Conservation (phyloP, 2,329 filamentous ascomycete genomes). For the Fusarium abutilonis region DNA sequence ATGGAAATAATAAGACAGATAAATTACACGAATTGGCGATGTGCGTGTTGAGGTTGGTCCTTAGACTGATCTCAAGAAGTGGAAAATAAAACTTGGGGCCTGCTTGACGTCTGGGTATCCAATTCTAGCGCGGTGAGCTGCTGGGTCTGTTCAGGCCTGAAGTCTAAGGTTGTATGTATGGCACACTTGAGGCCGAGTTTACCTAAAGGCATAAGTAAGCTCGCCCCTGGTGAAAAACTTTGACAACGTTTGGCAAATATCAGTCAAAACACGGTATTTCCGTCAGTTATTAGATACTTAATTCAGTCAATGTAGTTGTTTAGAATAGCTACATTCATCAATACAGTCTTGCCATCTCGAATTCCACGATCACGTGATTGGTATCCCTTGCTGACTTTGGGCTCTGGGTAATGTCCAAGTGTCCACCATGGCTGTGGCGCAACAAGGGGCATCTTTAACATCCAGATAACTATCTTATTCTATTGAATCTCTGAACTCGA, state of each 20-base stretch:
- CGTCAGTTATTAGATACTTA: background rate
- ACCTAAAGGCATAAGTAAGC: background rate
- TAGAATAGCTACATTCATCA: too few species aligned
- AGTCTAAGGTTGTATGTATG: constrained; percentile 48
- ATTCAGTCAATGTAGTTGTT: too few species aligned
- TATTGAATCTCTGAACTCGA: constrained; percentile 20
- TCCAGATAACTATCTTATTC: constrained; percentile 17
- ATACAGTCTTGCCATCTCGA: background rate
- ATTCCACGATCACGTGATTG: constrained; percentile 21
- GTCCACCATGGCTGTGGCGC: constrained; percentile 44
- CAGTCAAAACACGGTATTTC: background rate
- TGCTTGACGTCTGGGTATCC: constrained; percentile 22
- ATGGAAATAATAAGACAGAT: constrained; percentile 24
- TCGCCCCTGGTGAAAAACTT: background rate
- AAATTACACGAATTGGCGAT: constrained; percentile 35
- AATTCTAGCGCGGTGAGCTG: constrained; percentile 27
- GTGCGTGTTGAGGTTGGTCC: constrained; percentile 39
- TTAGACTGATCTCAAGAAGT: constrained; percentile 44
- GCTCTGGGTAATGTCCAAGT: constrained; percentile 44
- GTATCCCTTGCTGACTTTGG: constrained; percentile 38
- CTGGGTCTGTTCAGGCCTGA: constrained; percentile 46
- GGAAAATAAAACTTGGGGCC: constrained; percentile 47
- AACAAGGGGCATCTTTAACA: constrained; percentile 41
- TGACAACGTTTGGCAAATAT: background rate
- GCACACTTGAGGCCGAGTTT: background rate